Conservation (phyloP, 2,329 filamentous ascomycete species). For the Epichloe glyceriae region DNA sequence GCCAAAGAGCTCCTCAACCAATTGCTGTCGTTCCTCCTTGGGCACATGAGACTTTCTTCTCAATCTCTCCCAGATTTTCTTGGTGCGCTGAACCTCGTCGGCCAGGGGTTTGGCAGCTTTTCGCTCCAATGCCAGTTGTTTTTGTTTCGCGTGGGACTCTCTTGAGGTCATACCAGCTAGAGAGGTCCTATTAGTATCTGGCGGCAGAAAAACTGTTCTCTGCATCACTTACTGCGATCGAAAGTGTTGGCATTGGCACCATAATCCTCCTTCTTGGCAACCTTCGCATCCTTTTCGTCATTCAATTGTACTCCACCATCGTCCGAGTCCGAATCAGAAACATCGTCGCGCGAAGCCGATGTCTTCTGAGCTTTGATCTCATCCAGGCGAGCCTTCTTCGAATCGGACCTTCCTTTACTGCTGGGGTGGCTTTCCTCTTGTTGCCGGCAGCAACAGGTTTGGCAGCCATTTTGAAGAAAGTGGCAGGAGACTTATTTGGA, state of each 20-base stretch:
- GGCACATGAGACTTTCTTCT: constrained; percentile 89
- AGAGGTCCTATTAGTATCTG: not conserved
- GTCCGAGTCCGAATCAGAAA: constrained; percentile 28
- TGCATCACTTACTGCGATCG: constrained; percentile 27
- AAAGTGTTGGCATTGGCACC: constrained; percentile 24
- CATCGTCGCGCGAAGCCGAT: constrained; percentile 22
- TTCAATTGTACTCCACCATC: constrained; percentile 39
- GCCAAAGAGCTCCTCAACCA: constrained; percentile 79
- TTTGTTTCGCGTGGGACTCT: constrained; percentile 90
- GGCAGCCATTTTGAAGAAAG: constrained; percentile 29
- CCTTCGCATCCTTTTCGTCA: constrained; percentile 18
- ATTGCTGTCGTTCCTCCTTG: constrained; percentile 71
- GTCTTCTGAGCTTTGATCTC: constrained; percentile 19
- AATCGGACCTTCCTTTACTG: constrained; percentile 29
- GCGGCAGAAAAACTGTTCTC: not conserved
- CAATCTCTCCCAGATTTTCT: constrained; percentile 94
- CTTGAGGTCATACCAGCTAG: constrained; percentile 40
- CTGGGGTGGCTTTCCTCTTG: constrained; percentile 43
- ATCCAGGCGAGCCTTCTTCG: constrained; percentile 39
- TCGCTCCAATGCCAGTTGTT: constrained; percentile 72
- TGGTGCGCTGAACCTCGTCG: constrained; percentile 75
- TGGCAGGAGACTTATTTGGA: not conserved
- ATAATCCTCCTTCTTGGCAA: constrained; percentile 19
- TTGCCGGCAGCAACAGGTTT: constrained; percentile 33
- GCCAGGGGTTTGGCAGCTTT: constrained; percentile 89